Evolutionary conservation across 2,329 filamentous ascomycete species (phyloP).

Genomic region (Xylaria sp.): DNA sequence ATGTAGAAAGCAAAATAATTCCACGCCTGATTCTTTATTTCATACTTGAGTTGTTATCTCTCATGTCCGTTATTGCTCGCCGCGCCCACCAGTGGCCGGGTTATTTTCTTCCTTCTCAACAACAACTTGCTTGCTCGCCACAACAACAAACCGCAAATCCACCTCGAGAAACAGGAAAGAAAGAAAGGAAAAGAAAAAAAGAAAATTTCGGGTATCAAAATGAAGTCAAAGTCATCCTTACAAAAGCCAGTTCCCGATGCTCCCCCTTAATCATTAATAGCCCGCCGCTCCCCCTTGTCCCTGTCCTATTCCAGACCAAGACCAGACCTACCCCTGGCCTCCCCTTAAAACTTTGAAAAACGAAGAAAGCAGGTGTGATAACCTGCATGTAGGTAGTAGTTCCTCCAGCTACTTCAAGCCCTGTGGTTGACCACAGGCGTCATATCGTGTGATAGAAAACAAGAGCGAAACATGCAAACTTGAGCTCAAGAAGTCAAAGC

Average conservation of each 20-base stretch:
- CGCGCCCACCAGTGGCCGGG: neutral
- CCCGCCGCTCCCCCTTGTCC: slow-evolving; percentile 3
- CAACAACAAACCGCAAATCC: neutral
- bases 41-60: too few species aligned
- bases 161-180: neutral
- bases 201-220: slow-evolving; percentile 19
- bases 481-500: neutral
- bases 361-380: neutral
- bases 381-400: neutral
- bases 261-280: neutral
- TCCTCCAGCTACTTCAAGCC: neutral
- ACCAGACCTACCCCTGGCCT: neutral
- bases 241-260: slow-evolving; percentile 11
- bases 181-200: neutral
- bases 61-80: neutral
- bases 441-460: neutral
- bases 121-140: too few species aligned
- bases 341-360: neutral
- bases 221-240: slow-evolving; percentile 13
- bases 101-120: neutral
- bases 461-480: neutral
- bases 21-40: too few species aligned
- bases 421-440: neutral
- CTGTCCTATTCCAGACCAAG: neutral
- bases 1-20: too few species aligned